Conservation (phyloP, 1,139 yeast species). For the Candida glucosophila region DNA sequence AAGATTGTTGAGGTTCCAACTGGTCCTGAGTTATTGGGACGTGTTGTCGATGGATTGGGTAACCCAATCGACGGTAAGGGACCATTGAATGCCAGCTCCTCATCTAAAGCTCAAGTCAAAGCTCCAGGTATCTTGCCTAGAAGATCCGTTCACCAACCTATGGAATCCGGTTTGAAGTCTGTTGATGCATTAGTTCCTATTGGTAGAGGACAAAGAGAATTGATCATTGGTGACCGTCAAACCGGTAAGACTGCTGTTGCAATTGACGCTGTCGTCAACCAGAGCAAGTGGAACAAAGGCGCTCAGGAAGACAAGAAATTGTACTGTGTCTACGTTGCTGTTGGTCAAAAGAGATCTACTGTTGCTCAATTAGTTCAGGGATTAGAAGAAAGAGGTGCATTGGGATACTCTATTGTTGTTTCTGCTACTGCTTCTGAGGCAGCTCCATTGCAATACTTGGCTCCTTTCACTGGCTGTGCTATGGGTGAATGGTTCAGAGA, state of each 20-base stretch:
- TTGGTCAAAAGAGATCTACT: slow-evolving; percentile 99
- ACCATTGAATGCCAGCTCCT: slow-evolving; percentile 80
- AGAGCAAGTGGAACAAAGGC: slow-evolving; percentile 97
- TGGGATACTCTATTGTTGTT: slow-evolving; percentile 95
- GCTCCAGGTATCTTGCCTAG: slow-evolving; percentile 99
- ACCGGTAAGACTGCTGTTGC: slow-evolving; percentile 99
- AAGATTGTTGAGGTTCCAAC: slow-evolving; percentile 98
- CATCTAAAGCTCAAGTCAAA: slow-evolving; percentile 95
- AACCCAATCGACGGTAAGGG: slow-evolving; percentile 99
- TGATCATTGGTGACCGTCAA: slow-evolving; percentile 99
- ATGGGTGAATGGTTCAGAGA: slow-evolving; percentile 99
- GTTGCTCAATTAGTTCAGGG: slow-evolving; percentile 99
- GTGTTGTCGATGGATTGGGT: slow-evolving; percentile 99
- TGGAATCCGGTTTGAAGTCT: slow-evolving; percentile 99
- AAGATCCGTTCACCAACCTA: slow-evolving; percentile 97
- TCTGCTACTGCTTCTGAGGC: slow-evolving; percentile 99
- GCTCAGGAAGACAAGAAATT: slow-evolving; percentile 93
- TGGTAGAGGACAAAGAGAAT: slow-evolving; percentile 99
- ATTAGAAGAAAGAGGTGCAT: slow-evolving; percentile 95
- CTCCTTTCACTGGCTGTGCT: slow-evolving; percentile 99
- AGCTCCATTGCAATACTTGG: slow-evolving; percentile 99
- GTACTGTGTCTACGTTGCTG: slow-evolving; percentile 99
- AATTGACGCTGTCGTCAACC: slow-evolving; percentile 95
- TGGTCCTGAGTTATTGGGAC: slow-evolving; percentile 96
- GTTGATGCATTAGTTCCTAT: slow-evolving; percentile 98